Evolutionary conservation across 805 yeast genomes (phyloP), one percentile per base, ranked within the genome.

Genomic region (Candida chilensis): DNA sequence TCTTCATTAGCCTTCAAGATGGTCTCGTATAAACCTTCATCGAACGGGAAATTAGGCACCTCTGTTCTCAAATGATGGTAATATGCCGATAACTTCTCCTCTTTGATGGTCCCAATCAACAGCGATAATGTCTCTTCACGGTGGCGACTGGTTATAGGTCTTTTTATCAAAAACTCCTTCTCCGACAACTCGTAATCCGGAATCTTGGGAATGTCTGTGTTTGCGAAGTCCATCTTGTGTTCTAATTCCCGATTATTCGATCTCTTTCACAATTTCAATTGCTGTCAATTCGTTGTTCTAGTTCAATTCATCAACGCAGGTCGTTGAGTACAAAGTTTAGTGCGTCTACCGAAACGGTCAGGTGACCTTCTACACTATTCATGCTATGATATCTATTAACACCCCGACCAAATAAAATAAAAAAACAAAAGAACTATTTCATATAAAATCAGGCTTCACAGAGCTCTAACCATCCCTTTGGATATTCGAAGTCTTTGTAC

Each of bases 161-260:
- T 53, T 20, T 64, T 60, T 35, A 83, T 62, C 30, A 74, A 65
- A 52, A 82, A 90, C 22, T 88, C 83, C 33, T 72, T 64, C 48
- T 86, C 88, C n/a, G 95, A 78, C 22, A 88, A 71, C 42, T 65
- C 67, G 57, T 82, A 80, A 51, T 88, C 87, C 17, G 97, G 97
- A 17, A 85, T 71, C 43, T 71, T 67, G 24, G 71, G 64, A 20
- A 70, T 57, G 36, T 67, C 78, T 27, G 74, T n/a, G n/a, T n/a
- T n/a, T n/a, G n/a, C n/a, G n/a, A n/a, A n/a, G n/a, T n/a, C n/a
- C n/a, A n/a, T n/a, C n/a, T n/a, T n/a, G n/a, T n/a, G n/a, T n/a
- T n/a, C n/a, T n/a, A n/a, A n/a, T n/a, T n/a, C n/a, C n/a, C n/a
- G n/a, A n/a, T n/a, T n/a, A n/a, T n/a, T n/a, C n/a, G n/a, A n/a